These are phyloP conservation scores for Pleurotus djamor DNA, from an alignment of 768 basidiomycete species.

Conservation along the genomic window DNA sequence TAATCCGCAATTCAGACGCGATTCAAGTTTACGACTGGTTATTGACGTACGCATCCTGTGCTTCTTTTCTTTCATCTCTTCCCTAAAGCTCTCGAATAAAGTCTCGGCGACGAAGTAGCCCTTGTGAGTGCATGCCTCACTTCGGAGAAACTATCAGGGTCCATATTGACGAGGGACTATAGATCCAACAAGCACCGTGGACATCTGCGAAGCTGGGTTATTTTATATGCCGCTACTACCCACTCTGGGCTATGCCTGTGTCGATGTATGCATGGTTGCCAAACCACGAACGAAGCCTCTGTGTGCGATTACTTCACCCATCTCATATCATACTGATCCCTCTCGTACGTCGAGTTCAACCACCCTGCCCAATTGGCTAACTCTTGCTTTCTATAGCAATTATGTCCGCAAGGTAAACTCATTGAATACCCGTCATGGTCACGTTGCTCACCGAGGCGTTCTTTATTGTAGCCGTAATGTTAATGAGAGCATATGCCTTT, in stretches of 20 bases:
- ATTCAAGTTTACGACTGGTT: slow-evolving; percentile 23
- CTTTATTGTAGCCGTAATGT: slow-evolving; percentile 16
- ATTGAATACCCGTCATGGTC: background rate
- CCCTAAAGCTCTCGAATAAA: background rate
- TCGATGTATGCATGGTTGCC: slow-evolving; percentile 19
- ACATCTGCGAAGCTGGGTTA: slow-evolving; percentile 17
- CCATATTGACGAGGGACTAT: background rate
- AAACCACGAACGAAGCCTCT: slow-evolving; percentile 15
- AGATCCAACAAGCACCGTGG: slow-evolving; percentile 19
- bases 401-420: slow-evolving; percentile 13
- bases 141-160: background rate
- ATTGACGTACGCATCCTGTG: slow-evolving; percentile 11
- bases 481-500: slow-evolving; percentile 22
- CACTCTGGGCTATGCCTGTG: slow-evolving; percentile 18
- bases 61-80: background rate
- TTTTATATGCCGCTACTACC: slow-evolving; percentile 22
- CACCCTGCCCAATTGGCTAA: background rate
- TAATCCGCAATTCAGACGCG: slow-evolving; percentile 10
- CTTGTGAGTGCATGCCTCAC: slow-evolving; percentile 11
- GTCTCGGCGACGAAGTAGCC: slow-evolving; percentile 17
- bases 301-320: slow-evolving; percentile 13
- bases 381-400: slow-evolving; percentile 8
- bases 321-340: slow-evolving; percentile 19
- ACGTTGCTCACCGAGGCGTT: background rate
- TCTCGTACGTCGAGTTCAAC: slow-evolving; percentile 12